phyloP scores from a whole-genome alignment of 192 early-diverging fungal species.

The Piromyces sp. region DNA sequence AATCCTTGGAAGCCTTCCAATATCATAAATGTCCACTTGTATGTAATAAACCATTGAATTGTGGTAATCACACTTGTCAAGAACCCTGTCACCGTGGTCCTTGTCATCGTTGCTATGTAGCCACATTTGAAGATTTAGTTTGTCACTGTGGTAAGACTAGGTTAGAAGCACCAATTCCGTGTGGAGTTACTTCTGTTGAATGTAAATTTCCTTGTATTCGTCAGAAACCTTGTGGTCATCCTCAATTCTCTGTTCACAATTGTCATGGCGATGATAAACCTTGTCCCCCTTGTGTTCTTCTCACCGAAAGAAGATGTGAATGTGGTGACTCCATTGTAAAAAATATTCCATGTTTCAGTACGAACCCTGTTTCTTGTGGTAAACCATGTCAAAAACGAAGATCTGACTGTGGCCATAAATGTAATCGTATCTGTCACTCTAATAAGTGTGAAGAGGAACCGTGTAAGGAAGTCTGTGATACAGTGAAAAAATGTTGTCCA shows the following conservation, averaged over 20 bases:
- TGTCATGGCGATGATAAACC: slow-evolving; percentile 74
- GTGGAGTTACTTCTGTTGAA: slow-evolving; percentile 53
- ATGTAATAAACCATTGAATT: slow-evolving; percentile 59
- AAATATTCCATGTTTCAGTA: not conserved
- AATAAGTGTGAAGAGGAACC: slow-evolving; percentile 44
- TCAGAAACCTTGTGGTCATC: slow-evolving; percentile 58
- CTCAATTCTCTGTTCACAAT: slow-evolving; percentile 44
- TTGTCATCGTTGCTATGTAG: slow-evolving; percentile 13
- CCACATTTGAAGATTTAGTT: slow-evolving; percentile 62
- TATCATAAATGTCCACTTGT: slow-evolving; percentile 44
- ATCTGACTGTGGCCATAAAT: slow-evolving; percentile 55
- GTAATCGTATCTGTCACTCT: slow-evolving; percentile 66
- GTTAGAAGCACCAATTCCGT: slow-evolving; percentile 68
- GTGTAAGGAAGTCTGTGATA: slow-evolving; percentile 58
- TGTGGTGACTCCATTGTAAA: not conserved
- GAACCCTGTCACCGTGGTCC: slow-evolving; percentile 49
- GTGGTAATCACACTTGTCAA: slow-evolving; percentile 63
- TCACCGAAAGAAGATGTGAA: slow-evolving; percentile 45
- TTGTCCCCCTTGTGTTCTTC: slow-evolving; percentile 79
- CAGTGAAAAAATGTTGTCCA: slow-evolving; percentile 60
- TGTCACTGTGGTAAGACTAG: slow-evolving; percentile 75
- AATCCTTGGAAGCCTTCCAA: slow-evolving; percentile 7
- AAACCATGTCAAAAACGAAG: slow-evolving; percentile 34
- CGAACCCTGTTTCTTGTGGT: slow-evolving; percentile 45
- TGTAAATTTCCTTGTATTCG: slow-evolving; percentile 62